Evolutionary conservation across 2,329 filamentous ascomycete genomes (phyloP), one percentile per base, ranked within the genome.

Genomic region (Thermothelomyces thermophilus): DNA sequence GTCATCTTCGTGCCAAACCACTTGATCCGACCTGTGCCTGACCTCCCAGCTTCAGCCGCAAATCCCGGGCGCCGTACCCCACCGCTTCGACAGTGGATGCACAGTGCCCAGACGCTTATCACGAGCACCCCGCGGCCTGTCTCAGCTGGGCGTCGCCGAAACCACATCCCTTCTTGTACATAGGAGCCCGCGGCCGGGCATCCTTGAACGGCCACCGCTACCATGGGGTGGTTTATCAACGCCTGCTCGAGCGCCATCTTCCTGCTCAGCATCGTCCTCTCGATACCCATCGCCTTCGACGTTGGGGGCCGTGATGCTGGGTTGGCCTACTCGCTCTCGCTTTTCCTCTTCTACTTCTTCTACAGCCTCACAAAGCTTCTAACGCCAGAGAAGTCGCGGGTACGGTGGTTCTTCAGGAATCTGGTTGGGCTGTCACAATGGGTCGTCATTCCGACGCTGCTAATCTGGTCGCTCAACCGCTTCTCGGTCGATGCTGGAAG

Each of bases 241-340:
- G 78, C 85, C 67, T 66, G 90, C 61, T 88, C 88, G 64, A 88
- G 88, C 71, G 76, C 84, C 65, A 71, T 88, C 70, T 97, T 96
- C 72, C 83, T 97, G 62, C 79, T 90, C 70, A 87, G 87, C 71
- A 90, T 96, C 68, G 83, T 97, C 65, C 86, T 97, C 66, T 95
- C 90, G 55, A 93, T 98, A 66, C 93, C 93, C 55, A 84, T 98
- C 66, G 88, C 91, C 63, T 97, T 97, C 73, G 93, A 98, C 80
- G 91, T 97, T 63, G 93, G 93, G 66, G 93, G 93, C 55, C 84
- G 89, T 63, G 90, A 93, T 62, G 95, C 90, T 64, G 93, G 93
- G 52, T 77, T 98, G 64, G 91, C 90, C 56, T 97, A 94, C 73
- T 96, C 90, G 65, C 79, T 97, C 47, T 82, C 87, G 41, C 80